Base-by-base conservation (phyloP, 257 asterid genomes). In the Linaria vulgaris region DNA sequence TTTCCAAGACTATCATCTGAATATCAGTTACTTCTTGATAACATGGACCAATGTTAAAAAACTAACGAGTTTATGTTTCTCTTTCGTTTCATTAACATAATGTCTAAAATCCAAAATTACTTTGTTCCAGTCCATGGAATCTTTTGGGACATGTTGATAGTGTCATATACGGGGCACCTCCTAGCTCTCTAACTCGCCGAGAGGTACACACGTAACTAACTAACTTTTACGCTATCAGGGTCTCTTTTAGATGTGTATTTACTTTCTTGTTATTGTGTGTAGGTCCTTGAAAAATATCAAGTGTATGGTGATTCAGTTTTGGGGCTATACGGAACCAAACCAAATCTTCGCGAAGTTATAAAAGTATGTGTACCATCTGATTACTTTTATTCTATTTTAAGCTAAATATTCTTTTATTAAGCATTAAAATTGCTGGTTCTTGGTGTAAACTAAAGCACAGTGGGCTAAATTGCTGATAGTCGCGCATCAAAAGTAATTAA, bases 201-300 rank as follows among this genome's bases (percentile, higher is more conserved):
- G 88, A 92, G 98, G 98, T 92, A 27, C 34, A 76, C 62, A 73
- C 65, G 45, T n/a, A 7, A 11, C 59, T 52, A 37, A 50, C 77
- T 73, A 88, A 27, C n/a, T 47, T 65, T 59, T 37, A 49, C 49
- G 11, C 63, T 19, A 44, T 71, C 11, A 9, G 19, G 4, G 4
- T 66, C 14, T 15, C 45, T 60, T 56, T 45, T 19, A 61, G 39
- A 41, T 69, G 21, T 16, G 51, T 16, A 22, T 51, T 22, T 9
- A 23, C 62, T 70, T 59, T 27, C 44, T 66, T 9, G 66, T 44
- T 56, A 61, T 27, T 17, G 3, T 48, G 31, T 70, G 79, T 80
- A 92, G 98, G 88, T 92, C 66, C 85, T 92, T 63, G 94, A 83
- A 71, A 80, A 92, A 68, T 92, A 83, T 63, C 91, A 85, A 76